These are phyloP conservation scores for Teratosphaeria nubilosa DNA, from an alignment of 2,329 filamentous ascomycete genomes.

Conservation along the genomic window DNA sequence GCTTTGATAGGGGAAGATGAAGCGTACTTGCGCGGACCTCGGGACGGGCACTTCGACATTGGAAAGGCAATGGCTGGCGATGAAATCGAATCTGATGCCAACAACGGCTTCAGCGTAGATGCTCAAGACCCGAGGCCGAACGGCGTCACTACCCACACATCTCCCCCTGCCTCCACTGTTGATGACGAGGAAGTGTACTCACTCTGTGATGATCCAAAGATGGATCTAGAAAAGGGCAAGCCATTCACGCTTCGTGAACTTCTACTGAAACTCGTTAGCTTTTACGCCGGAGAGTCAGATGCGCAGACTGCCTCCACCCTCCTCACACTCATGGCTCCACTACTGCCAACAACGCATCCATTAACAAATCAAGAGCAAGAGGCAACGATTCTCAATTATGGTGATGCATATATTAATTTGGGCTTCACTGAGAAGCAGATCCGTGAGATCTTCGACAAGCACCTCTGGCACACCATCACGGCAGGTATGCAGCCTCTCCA, in stretches of 20 bases:
- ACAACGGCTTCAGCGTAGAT: neutral
- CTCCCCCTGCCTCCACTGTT: neutral
- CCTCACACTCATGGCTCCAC: slow-evolving; percentile 35
- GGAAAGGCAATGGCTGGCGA: neutral
- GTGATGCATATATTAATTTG: slow-evolving; percentile 29
- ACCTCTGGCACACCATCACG: slow-evolving; percentile 30
- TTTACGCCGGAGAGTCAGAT: slow-evolving; percentile 31
- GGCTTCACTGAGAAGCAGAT: slow-evolving; percentile 30
- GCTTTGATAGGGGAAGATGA: slow-evolving; percentile 7
- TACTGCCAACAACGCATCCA: slow-evolving; percentile 34
- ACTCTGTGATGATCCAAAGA: slow-evolving; percentile 3
- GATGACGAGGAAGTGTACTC: neutral
- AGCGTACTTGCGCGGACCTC: slow-evolving; percentile 4
- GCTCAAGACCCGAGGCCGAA: neutral
- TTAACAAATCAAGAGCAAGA: slow-evolving; percentile 23
- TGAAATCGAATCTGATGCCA: neutral
- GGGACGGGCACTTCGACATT: slow-evolving; percentile 10
- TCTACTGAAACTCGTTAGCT: slow-evolving; percentile 32
- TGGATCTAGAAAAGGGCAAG: slow-evolving; percentile 19
- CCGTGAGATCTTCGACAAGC: slow-evolving; percentile 30
- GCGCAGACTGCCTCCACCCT: slow-evolving; percentile 39
- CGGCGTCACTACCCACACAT: neutral
- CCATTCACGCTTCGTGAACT: slow-evolving; percentile 34
- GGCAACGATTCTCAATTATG: slow-evolving; percentile 28
- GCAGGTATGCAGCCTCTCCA: slow-evolving; percentile 41